Base-by-base conservation (phyloP, 2,329 filamentous ascomycete species). In the Hirsutella thompsonii region DNA sequence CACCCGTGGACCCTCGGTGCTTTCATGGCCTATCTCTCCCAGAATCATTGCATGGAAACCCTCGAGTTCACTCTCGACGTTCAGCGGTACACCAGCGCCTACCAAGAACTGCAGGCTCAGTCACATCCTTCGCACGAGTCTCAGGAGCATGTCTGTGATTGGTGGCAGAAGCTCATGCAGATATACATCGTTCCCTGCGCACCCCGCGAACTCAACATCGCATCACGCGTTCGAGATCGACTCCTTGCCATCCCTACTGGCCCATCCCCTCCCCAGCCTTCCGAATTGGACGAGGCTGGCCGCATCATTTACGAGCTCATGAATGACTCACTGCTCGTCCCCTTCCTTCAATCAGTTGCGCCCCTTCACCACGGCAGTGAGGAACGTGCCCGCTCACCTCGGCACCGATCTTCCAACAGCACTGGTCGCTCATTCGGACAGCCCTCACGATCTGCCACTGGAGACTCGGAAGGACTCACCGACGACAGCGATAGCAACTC, bases 41-140 rank as follows among this genome's bases (percentile, higher is more conserved):
- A 94, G 56, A 96, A 96, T 55, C 90, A 96, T 62, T 98, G 92
- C 57, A 69, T 96, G 48, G 92, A 98, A 62, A 95, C 89, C 1
- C 70, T 98, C 32, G 92, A 96, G 57, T 98, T 98, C 60, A 94
- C 89, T 33, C 82, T 95, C 71, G 92, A 95, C 58, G 84, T 90
- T 19, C 83, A 88, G 43, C 76, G 87, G 45, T 98, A 96, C 58
- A 74, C 78, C 40, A 64, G 76, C 43, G 75, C 76, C 42, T 67
- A 74, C 50, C 54, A 60, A 20, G 64, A 73, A 44, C 57, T 67
- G 30, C 54, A 62, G 16, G 49, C 54, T 36, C 63, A 66, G 44
- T 43, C 51, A 8, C 59, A 52, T 43, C 67, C 54, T 55, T 60
- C 52, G 1, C 53, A 55, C 8, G 63, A 70, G 18, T 66, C 62